phyloP scores from a whole-genome alignment of 2,329 filamentous ascomycete genomes.

The Aureobasidium musti region DNA sequence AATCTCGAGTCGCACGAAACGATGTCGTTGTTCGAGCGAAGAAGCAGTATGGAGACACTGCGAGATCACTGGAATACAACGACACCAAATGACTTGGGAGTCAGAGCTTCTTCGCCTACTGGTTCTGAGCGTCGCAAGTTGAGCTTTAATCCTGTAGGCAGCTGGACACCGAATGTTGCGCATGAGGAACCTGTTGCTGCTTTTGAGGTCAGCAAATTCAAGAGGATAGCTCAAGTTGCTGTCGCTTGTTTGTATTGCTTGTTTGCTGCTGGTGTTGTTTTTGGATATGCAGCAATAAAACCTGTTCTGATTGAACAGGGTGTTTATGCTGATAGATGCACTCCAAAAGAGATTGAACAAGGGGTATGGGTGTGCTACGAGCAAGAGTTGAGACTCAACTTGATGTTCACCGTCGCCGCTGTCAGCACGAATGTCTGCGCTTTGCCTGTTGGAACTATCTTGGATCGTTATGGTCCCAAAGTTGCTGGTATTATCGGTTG shows the following conservation, averaged over 20 bases:
- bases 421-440: conserved; percentile 87
- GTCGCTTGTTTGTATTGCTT: conserved; percentile 72
- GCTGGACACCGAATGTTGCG: conserved; percentile 46
- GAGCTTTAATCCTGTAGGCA: conserved; percentile 53
- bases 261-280: conserved; percentile 75
- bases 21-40: conserved; percentile 28
- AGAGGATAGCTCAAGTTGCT: conserved; percentile 65
- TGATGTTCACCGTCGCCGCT: conserved; percentile 91
- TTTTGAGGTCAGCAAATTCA: conserved; percentile 58
- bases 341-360: conserved; percentile 52
- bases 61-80: conserved; percentile 19
- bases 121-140: conserved; percentile 50
- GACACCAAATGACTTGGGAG: neutral
- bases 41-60: conserved; percentile 26
- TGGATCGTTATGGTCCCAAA: conserved; percentile 79
- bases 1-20: neutral
- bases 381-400: conserved; percentile 67
- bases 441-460: conserved; percentile 78
- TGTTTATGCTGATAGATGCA: conserved; percentile 68
- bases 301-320: conserved; percentile 73
- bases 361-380: conserved; percentile 58
- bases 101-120: conserved; percentile 35
- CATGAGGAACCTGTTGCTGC: conserved; percentile 48
- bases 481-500: conserved; percentile 72
- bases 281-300: conserved; percentile 83